Percentiles rank a stretch among this genome's conserved stretches.
Evolutionary conservation across 331 rosid genomes (phyloP).

Genomic region (Pyracantha coccinea): DNA sequence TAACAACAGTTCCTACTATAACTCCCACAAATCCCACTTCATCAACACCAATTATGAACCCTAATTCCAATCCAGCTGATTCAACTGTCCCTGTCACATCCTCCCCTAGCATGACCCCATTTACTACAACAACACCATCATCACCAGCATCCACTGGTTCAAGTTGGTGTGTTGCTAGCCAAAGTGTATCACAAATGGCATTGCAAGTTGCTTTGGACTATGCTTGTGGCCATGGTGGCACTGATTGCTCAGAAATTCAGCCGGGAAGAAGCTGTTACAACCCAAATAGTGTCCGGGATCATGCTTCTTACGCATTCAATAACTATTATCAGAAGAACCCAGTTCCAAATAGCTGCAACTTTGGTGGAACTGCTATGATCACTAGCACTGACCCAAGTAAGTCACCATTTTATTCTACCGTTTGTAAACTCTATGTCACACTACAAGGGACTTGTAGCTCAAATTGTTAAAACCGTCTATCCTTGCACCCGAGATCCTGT

Average conservation of each 20-base stretch:
- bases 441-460: no score
- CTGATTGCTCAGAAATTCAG: slow-evolving; percentile 80
- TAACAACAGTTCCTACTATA: slow-evolving; percentile 74
- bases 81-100: slow-evolving; percentile 41
- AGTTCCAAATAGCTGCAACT: slow-evolving; percentile 88
- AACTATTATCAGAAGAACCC: slow-evolving; percentile 78
- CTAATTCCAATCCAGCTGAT: slow-evolving; percentile 60
- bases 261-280: slow-evolving; percentile 63
- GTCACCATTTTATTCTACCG: slow-evolving; percentile 1
- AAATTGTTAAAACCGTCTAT: no score
- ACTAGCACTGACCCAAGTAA: slow-evolving; percentile 91
- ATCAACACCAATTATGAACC: slow-evolving; percentile 57
- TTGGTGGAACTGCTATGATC: slow-evolving; percentile 85
- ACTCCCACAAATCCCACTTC: slow-evolving; percentile 49
- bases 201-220: slow-evolving; percentile 84
- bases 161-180: slow-evolving; percentile 88
- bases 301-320: slow-evolving; percentile 89
- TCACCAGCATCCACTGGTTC: slow-evolving; percentile 38
- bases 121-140: slow-evolving; percentile 16
- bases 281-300: slow-evolving; percentile 57
- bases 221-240: slow-evolving; percentile 81
- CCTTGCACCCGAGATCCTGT: no score
- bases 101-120: slow-evolving; percentile 39
- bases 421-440: neutral
- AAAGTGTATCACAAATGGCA: slow-evolving; percentile 43